These are phyloP conservation scores for Carallia brachiata DNA, from an alignment of 345 rosid species.

Conservation along the genomic window DNA sequence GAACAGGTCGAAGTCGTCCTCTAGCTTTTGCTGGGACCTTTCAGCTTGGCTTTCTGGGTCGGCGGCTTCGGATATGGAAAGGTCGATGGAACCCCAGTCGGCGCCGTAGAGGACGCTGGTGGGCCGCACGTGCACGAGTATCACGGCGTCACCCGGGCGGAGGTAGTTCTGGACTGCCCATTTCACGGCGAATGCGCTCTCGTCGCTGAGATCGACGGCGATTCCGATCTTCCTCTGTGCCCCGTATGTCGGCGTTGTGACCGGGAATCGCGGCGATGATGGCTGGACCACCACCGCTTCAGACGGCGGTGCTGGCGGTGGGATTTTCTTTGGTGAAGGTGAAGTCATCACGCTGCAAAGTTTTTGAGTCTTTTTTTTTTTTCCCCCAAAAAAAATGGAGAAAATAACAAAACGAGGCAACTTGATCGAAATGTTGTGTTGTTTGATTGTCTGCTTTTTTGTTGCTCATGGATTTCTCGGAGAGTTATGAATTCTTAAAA, in stretches of 20 bases:
- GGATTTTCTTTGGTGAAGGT: constrained; percentile 11
- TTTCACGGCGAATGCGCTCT: constrained; percentile 74
- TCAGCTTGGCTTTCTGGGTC: constrained; percentile 29
- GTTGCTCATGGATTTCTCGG: too few species aligned
- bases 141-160: constrained; percentile 74
- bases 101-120: constrained; percentile 83
- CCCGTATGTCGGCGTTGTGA: constrained; percentile 41
- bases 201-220: constrained; percentile 88
- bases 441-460: too few species aligned
- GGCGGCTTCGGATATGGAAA: constrained; percentile 19
- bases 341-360: constrained; percentile 6
- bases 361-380: too few species aligned
- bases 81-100: constrained; percentile 78
- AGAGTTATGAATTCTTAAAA: too few species aligned
- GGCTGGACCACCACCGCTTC: constrained; percentile 55
- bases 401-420: too few species aligned
- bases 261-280: constrained; percentile 60
- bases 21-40: constrained; percentile 54
- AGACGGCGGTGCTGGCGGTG: constrained; percentile 3
- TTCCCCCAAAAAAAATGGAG: too few species aligned
- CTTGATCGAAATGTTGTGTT: too few species aligned
- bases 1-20: constrained; percentile 71
- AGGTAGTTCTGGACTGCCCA: constrained; percentile 91
- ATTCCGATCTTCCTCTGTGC: constrained; percentile 72
- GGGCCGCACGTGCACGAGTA: constrained; percentile 73